Base-by-base conservation (phyloP, 2,329 filamentous ascomycete species). In the Daldinia sp. region DNA sequence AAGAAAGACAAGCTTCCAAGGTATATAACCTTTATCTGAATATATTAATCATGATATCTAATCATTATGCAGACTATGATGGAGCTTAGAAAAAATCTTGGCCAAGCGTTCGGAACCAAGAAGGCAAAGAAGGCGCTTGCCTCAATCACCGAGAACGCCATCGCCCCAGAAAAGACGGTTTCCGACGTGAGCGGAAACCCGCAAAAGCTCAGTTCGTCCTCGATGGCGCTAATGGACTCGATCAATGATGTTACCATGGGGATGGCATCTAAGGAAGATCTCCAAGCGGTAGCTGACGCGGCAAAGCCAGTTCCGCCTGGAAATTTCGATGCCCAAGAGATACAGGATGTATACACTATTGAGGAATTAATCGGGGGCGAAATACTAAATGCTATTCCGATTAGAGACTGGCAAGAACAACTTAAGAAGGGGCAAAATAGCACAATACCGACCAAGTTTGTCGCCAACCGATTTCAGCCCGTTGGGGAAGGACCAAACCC, bases 41-140 rank as follows among this genome's bases (percentile, higher is more conserved):
- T 35, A 17, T 30, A 13, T 6, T 25, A 10, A 35, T 45, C 2
- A 15, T 51, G 23, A 52, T 68, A 34, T 68, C 73, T 68, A 75
- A 73, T 54, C 35, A 19, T 48, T 34, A 34, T 61, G 15, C 69
- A 89, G 86, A 84, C 80, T 43, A 84, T 84, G 71, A 79, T 84
- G 70, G 85, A 89, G 25, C 85, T 85, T 73, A 86, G 86, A 69
- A 89, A 87, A 70, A 86, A 89, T 1, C 86, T 96, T 10, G 91
- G 90, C 37, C 84, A 91, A 70, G 87, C 90, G 29, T 96, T 96
- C 72, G 92, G 92, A 75, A 94, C 91, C 23, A 93, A 92, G 80
- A 94, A 94, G 78, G 90, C 92, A 19, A 90, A 89, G 82, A 94
- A 94, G 79, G 90, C 87, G 1, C 87, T 95, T 69, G 71, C 71